A percentile compares a stretch with the other conserved stretches of the same genome.
Conservation (phyloP, 441 rosid genomes). For the Brassica balearica region DNA sequence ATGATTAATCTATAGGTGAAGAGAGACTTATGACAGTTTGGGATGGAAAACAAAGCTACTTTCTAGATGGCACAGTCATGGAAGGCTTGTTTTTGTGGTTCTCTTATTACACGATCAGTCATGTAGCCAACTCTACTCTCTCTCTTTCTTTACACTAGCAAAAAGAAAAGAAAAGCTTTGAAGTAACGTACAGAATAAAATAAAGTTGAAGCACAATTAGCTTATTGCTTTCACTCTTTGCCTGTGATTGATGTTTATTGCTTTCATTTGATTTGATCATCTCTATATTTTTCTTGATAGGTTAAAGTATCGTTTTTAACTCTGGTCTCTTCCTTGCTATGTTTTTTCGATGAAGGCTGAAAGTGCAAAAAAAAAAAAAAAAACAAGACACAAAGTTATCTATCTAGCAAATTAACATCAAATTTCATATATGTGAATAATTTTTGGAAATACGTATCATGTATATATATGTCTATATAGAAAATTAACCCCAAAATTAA, state of each 20-base stretch:
- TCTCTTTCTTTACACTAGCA: slow-evolving; percentile 21
- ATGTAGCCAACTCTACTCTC: slow-evolving; percentile 55
- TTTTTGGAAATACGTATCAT: not conserved
- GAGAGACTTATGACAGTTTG: slow-evolving; percentile 52
- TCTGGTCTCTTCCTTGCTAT: slow-evolving; percentile 33
- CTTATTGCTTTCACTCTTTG: slow-evolving; percentile 36
- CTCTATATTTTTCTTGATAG: slow-evolving; percentile 32
- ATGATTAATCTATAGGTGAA: slow-evolving; percentile 30
- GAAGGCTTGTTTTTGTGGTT: slow-evolving; percentile 58
- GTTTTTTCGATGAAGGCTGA: slow-evolving; percentile 23
- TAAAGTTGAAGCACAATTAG: slow-evolving; percentile 13
- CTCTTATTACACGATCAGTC: slow-evolving; percentile 44
- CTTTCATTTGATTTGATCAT: slow-evolving; percentile 47
- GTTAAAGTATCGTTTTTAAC: slow-evolving; percentile 26
- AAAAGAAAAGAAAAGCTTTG: not conserved
- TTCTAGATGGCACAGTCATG: slow-evolving; percentile 58
- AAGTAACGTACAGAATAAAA: slow-evolving; percentile 19
- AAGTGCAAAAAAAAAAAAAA: not conserved
- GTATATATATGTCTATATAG: not conserved
- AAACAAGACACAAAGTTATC: not conserved
- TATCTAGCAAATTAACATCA: not conserved
- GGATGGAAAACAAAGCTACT: slow-evolving; percentile 61
- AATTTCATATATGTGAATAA: too few relatives aligned
- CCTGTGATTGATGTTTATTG: slow-evolving; percentile 47
- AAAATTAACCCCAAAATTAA: not conserved